Conservation (phyloP, 768 basidiomycete species). For the Dioszegia hungarica region DNA sequence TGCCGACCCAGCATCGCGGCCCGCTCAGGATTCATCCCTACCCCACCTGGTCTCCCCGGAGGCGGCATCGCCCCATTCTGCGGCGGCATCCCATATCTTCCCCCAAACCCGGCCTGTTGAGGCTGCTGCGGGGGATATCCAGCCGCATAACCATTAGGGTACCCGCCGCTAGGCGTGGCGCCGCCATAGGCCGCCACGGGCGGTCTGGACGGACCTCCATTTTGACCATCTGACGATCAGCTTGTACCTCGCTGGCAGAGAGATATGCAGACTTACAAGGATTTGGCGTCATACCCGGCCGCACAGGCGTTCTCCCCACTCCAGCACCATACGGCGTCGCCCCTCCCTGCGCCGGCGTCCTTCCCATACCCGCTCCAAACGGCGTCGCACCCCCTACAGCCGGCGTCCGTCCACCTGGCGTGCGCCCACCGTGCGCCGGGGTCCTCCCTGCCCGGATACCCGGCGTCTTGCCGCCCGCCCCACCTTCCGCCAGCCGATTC, state of each 20-base stretch:
- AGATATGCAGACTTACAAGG: slow-evolving; percentile 27
- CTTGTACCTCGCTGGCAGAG: neutral
- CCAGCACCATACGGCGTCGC: slow-evolving; percentile 2
- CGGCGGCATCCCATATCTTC: slow-evolving; percentile 57
- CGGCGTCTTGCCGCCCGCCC: slow-evolving; percentile 37
- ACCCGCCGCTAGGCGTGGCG: slow-evolving; percentile 3
- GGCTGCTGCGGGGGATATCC: neutral
- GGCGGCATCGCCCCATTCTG: slow-evolving; percentile 9
- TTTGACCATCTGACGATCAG: slow-evolving; percentile 12
- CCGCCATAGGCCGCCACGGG: slow-evolving; percentile 10
- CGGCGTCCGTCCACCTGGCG: slow-evolving; percentile 35
- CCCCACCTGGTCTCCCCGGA: neutral
- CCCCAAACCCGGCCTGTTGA: neutral
- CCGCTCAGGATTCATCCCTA: slow-evolving; percentile 39
- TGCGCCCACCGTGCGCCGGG: slow-evolving; percentile 32
- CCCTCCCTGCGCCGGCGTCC: slow-evolving; percentile 21
- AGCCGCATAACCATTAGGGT: no score
- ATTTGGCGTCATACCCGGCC: slow-evolving; percentile 36
- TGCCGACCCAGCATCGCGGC: slow-evolving; percentile 43
- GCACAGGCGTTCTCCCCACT: slow-evolving; percentile 24
- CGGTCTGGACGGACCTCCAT: slow-evolving; percentile 2
- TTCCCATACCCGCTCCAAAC: neutral
- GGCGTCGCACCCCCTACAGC: slow-evolving; percentile 15
- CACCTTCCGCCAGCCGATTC: slow-evolving; percentile 30
- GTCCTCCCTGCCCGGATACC: slow-evolving; percentile 39